These are phyloP conservation scores for Alloteropsis angusta DNA, from an alignment of 202 grass and related monocot species.

Conservation along the genomic window DNA sequence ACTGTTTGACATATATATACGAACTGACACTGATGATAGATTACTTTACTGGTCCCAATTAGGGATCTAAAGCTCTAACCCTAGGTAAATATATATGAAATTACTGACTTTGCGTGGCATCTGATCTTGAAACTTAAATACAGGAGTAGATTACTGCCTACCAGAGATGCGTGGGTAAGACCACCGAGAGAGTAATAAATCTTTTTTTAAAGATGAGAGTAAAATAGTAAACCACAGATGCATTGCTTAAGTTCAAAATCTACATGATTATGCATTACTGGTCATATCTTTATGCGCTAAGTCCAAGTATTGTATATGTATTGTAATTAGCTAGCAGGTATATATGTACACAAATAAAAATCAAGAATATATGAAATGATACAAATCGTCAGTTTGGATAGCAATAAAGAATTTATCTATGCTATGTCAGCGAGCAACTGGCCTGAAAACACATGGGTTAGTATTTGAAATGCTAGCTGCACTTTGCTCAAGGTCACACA, in stretches of 20 bases:
- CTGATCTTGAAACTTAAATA: slow-evolving; percentile 13
- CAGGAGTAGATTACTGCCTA: background rate
- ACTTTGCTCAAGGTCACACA: slow-evolving; percentile 27
- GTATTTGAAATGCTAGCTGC: slow-evolving; percentile 5
- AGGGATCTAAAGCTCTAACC: slow-evolving; percentile 16
- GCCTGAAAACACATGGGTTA: background rate
- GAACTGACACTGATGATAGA: slow-evolving; percentile 17
- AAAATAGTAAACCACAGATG: background rate
- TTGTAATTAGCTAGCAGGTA: background rate
- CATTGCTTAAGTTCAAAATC: background rate
- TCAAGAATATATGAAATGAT: background rate
- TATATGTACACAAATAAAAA: background rate
- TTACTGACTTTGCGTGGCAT: slow-evolving; percentile 28
- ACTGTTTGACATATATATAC: slow-evolving; percentile 10
- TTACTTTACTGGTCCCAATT: slow-evolving; percentile 52
- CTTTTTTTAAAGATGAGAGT: too few species aligned
- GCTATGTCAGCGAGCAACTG: background rate
- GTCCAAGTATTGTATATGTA: background rate
- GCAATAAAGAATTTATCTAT: background rate
- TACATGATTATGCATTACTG: background rate
- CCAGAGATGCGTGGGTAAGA: too few species aligned
- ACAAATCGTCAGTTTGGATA: background rate
- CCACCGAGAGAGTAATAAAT: too few species aligned
- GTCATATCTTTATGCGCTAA: background rate
- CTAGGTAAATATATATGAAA: slow-evolving; percentile 39